A percentile compares a stretch with the other conserved stretches of the same genome.
phyloP scores from a whole-genome alignment of 2,329 filamentous ascomycete genomes.

The Pleurostoma richardsiae region DNA sequence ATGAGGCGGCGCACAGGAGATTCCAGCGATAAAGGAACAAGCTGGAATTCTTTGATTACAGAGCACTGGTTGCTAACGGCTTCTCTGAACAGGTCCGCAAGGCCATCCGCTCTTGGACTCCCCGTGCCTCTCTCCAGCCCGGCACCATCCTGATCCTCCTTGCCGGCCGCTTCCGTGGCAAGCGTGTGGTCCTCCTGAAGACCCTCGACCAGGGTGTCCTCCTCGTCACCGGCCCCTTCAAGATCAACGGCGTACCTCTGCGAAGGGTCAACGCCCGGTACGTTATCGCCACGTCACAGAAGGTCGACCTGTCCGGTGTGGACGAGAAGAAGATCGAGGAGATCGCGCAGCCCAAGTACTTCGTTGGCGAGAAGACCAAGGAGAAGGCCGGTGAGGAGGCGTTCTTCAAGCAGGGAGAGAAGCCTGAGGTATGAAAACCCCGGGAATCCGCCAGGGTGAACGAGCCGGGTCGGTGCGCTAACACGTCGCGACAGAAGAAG shows the following conservation, averaged over 20 bases:
- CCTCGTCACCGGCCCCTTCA: constrained; percentile 99
- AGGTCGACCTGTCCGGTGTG: constrained; percentile 78
- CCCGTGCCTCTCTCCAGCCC: constrained; percentile 84
- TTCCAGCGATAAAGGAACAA: no score
- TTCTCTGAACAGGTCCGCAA: constrained; percentile 74
- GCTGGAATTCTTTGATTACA: no score
- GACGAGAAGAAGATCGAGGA: constrained; percentile 87
- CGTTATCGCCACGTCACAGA: constrained; percentile 85
- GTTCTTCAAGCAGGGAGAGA: constrained; percentile 99
- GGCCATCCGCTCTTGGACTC: constrained; percentile 79
- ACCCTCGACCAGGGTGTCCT: constrained; percentile 95
- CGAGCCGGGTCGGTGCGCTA: background rate
- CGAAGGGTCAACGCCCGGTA: constrained; percentile 91
- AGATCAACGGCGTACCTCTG: constrained; percentile 98
- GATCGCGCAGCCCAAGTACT: constrained; percentile 77
- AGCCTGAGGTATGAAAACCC: constrained; percentile 72
- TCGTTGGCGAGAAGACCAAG: constrained; percentile 89
- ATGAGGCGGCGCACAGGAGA: no score
- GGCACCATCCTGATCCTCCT: constrained; percentile 98
- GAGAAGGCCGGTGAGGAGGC: constrained; percentile 97
- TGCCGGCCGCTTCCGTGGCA: constrained; percentile 98
- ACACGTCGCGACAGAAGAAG: constrained; percentile 73
- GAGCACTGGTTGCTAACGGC: constrained; percentile 17
- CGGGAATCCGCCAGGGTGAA: background rate
- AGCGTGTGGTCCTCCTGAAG: constrained; percentile 99